Conservation (phyloP, 2,329 filamentous ascomycete species). For the Hypoxylon sp. region DNA sequence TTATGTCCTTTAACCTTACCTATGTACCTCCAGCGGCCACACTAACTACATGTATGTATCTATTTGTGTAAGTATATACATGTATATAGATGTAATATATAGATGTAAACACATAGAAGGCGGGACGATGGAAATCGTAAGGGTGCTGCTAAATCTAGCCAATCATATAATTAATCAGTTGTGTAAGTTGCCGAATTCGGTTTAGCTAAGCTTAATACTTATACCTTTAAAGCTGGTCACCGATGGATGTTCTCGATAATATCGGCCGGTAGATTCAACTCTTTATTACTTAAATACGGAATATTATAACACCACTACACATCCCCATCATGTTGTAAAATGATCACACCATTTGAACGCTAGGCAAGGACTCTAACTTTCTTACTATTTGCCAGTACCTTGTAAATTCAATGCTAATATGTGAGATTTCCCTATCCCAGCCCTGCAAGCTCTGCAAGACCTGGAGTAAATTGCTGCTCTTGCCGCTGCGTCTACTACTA, state of each 20-base stretch:
- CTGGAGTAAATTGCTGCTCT: too few species aligned
- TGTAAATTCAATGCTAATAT: neutral
- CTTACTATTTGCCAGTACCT: neutral
- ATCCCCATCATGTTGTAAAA: neutral
- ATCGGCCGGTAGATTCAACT: too few species aligned
- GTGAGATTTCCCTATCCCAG: neutral
- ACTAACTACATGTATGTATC: neutral
- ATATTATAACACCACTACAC: neutral
- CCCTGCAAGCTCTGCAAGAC: neutral
- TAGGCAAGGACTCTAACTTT: neutral
- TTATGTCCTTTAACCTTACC: too few species aligned
- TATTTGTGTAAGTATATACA: neutral
- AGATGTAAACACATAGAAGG: conserved; percentile 12
- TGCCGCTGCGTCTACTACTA: too few species aligned
- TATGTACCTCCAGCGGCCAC: conserved; percentile 18
- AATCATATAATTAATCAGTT: conserved; percentile 5
- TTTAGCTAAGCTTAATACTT: neutral
- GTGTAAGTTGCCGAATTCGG: conserved; percentile 11
- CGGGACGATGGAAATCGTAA: conserved; percentile 21
- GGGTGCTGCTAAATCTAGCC: conserved; percentile 6
- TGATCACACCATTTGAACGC: too few species aligned
- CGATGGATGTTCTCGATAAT: too few species aligned
- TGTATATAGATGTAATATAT: too few species aligned
- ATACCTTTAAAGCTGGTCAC: neutral
- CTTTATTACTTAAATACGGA: neutral